These are phyloP conservation scores for Recurvomyces mirabilis DNA, from an alignment of 495 filamentous ascomycete species.

Conservation along the genomic window DNA sequence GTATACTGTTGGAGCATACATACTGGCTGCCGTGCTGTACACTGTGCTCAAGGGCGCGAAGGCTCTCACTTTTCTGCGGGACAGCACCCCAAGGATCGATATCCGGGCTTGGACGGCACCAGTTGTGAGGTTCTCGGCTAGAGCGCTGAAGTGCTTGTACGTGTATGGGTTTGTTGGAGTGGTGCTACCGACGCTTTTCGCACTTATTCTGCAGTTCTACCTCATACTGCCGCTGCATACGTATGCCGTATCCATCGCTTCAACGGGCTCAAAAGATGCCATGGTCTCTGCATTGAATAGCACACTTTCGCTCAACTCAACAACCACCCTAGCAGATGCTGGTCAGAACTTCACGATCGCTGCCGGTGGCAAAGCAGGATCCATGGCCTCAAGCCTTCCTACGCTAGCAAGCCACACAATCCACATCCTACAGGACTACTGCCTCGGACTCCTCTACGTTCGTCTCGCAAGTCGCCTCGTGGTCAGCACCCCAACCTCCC, in stretches of 20 bases:
- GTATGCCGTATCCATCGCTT: conserved; percentile 41
- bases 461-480: conserved; percentile 69
- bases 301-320: not conserved
- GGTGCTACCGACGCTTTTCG: conserved; percentile 72
- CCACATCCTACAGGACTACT: conserved; percentile 88
- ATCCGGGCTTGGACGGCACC: conserved; percentile 1
- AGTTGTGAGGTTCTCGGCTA: conserved; percentile 8
- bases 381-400: not conserved
- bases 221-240: conserved; percentile 81
- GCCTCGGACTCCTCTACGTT: conserved; percentile 81
- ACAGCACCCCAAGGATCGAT: conserved; percentile 13
- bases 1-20: conserved; percentile 76
- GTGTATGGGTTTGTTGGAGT: conserved; percentile 58
- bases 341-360: not conserved
- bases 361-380: not conserved
- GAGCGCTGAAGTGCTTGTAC: conserved; percentile 47
- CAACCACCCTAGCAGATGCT: not conserved
- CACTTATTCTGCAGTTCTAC: conserved; percentile 77
- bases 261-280: not conserved
- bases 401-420: conserved; percentile 53
- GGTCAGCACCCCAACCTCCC: conserved; percentile 49
- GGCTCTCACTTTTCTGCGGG: not conserved
- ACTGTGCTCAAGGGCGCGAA: conserved; percentile 22
- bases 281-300: not conserved
- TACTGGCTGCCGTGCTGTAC: conserved; percentile 56